A percentile compares a stretch with the other conserved stretches of the same genome.
phyloP scores from a whole-genome alignment of 768 basidiomycete genomes.

The Boletus pseudopeckii region DNA sequence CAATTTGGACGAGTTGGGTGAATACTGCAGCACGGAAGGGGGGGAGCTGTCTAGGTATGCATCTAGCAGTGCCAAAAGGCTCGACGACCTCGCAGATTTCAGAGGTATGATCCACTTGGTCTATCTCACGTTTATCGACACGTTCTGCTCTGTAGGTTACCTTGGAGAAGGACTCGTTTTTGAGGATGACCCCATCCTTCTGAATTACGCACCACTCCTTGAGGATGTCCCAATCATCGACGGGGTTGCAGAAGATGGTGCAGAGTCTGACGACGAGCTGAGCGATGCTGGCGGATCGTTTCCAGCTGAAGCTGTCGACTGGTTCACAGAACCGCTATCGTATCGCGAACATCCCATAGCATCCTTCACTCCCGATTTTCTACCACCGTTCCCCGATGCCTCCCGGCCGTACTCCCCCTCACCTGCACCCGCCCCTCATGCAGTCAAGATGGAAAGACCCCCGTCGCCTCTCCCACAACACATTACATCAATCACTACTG shows the following conservation, averaged over 20 bases:
- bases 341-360: slow-evolving; percentile 35
- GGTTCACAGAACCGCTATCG: slow-evolving; percentile 18
- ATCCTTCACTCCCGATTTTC: slow-evolving; percentile 29
- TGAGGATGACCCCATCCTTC: slow-evolving; percentile 51
- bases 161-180: slow-evolving; percentile 57
- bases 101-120: slow-evolving; percentile 48
- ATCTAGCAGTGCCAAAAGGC: slow-evolving; percentile 55
- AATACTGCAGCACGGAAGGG: slow-evolving; percentile 65
- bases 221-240: slow-evolving; percentile 15
- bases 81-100: slow-evolving; percentile 72
- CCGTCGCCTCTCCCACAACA: slow-evolving; percentile 44
- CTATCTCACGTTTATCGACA: background rate
- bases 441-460: slow-evolving; percentile 31
- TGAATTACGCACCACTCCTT: slow-evolving; percentile 43
- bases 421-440: slow-evolving; percentile 35
- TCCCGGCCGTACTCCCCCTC: slow-evolving; percentile 30
- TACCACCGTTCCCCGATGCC: slow-evolving; percentile 35
- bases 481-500: slow-evolving; percentile 41
- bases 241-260: slow-evolving; percentile 31
- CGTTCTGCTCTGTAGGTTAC: slow-evolving; percentile 47
- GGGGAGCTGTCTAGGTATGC: slow-evolving; percentile 68
- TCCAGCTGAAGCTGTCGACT: slow-evolving; percentile 18
- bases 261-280: slow-evolving; percentile 28
- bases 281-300: slow-evolving; percentile 8
- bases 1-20: slow-evolving; percentile 61